Conservation (phyloP, 2,329 filamentous ascomycete genomes). For the Metarhizium robertsii region DNA sequence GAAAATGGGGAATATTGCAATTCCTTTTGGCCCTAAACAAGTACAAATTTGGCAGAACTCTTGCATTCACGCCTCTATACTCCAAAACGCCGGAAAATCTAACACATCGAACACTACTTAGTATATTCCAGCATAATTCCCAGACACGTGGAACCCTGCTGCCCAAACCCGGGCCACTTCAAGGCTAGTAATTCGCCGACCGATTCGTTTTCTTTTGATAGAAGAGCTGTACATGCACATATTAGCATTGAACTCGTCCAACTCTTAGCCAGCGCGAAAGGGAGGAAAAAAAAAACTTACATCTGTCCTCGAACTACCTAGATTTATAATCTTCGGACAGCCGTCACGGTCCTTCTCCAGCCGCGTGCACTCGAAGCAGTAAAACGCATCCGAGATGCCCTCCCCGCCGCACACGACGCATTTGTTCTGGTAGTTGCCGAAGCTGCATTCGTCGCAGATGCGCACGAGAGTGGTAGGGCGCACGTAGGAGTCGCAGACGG, state of each 20-base stretch:
- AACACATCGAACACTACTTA: not conserved
- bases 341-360: constrained; percentile 96
- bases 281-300: constrained; percentile 34
- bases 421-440: constrained; percentile 99
- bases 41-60: not conserved
- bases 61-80: constrained; percentile 2
- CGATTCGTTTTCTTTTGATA: constrained; percentile 61
- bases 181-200: constrained; percentile 42
- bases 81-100: constrained; percentile 5
- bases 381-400: constrained; percentile 96
- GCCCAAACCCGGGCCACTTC: constrained; percentile 40
- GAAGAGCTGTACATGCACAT: constrained; percentile 35
- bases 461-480: constrained; percentile 93
- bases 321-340: constrained; percentile 98
- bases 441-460: constrained; percentile 98
- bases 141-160: constrained; percentile 3
- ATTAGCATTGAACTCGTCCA: not conserved
- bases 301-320: constrained; percentile 92
- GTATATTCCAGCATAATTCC: constrained; percentile 7
- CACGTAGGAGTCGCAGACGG: constrained; percentile 98
- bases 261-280: not conserved
- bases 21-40: not conserved
- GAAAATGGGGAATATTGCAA: not conserved
- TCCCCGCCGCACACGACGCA: constrained; percentile 98
- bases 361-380: constrained; percentile 97